Base-by-base conservation (phyloP, 495 filamentous ascomycete species). In the Staphylotrichum tortipilum region DNA sequence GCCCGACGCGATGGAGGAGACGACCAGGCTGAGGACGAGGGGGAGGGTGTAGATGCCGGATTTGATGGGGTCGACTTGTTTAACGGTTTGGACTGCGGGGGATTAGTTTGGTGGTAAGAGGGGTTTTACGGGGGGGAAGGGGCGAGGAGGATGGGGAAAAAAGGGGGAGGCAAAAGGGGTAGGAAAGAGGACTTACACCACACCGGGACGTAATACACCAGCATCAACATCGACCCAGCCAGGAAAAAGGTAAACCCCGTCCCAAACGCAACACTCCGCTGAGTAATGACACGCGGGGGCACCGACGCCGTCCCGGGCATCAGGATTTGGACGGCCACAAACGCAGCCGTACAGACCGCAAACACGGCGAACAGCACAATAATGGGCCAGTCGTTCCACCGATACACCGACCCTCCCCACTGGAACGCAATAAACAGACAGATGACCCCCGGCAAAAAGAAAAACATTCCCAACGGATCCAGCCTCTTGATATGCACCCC, bases 111-210 rank as follows among this genome's bases (percentile, higher is more conserved):
- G n/a, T n/a, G n/a, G n/a, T n/a, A n/a, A n/a, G n/a, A n/a, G n/a
- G n/a, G n/a, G n/a, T n/a, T n/a, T n/a, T n/a, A n/a, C n/a, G n/a
- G n/a, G n/a, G n/a, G n/a, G n/a, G n/a, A n/a, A n/a, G n/a, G n/a
- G n/a, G n/a, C n/a, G n/a, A n/a, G n/a, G n/a, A n/a, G n/a, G n/a
- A n/a, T n/a, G n/a, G n/a, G n/a, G n/a, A n/a, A n/a, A n/a, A n/a
- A n/a, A n/a, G n/a, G n/a, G n/a, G n/a, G n/a, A n/a, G n/a, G n/a
- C n/a, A n/a, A n/a, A n/a, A n/a, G n/a, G n/a, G n/a, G n/a, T n/a
- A n/a, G n/a, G n/a, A n/a, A n/a, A n/a, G n/a, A n/a, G n/a, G 11
- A 74, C 74, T 57, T 87, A 79, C 94, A 88, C 83, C 83, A 89
- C 30, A 88, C 70, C 0, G 84, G 84, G 3, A 88, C 60, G 51